Evolutionary conservation across 371 early-diverging fungal species (phyloP), one percentile per base, ranked within the genome.

Genomic region (Polyrhizophydium stewartii): DNA sequence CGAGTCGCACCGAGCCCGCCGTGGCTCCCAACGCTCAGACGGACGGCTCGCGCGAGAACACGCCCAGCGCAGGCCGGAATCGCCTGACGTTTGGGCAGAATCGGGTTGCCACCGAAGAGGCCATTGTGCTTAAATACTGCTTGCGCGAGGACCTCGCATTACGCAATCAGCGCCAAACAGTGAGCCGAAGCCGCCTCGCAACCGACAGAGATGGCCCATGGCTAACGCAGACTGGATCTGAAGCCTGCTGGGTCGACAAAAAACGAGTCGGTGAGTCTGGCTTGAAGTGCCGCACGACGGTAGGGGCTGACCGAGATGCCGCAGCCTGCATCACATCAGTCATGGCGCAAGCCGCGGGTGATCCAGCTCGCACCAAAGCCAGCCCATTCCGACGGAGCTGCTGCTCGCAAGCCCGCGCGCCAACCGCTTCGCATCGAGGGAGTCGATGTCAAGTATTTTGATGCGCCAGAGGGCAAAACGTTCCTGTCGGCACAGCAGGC

Each of bases 101-200:
- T 31, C 58, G 60, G 12, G 27, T 21, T 10, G 63, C 70, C 3
- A 67, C 67, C 12, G 62, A 67, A 24, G 45, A 58, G 35, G 55
- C 58, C 28, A 67, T 67, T 22, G 38, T 46, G 30, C 13, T 9
- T 27, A 61, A 56, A 35, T 67, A 50, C 45, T 25, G 25, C 30
- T 41, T 64, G 25, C 33, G 35, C 17, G 60, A 61, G 55, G 56
- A 56, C 3, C 27, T 24, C 5, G 32, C 31, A 9, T 27, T 22
- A 3, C 24, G 32, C 7, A 31, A 56, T 27, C 24, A 22, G 17
- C 38, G 35, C 27, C 19, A 21, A 27, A 5, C 56, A 7, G 22
- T 32, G 35, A 37, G 24, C 9, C 32, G 32, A 52, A 25, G 50
- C 22, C 19, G 25, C 16, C 25, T 25, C 50, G 50, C 25, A 25